Evolutionary conservation across 169 alveolate species (phyloP).

Genomic region (Eimeria maxima): DNA sequence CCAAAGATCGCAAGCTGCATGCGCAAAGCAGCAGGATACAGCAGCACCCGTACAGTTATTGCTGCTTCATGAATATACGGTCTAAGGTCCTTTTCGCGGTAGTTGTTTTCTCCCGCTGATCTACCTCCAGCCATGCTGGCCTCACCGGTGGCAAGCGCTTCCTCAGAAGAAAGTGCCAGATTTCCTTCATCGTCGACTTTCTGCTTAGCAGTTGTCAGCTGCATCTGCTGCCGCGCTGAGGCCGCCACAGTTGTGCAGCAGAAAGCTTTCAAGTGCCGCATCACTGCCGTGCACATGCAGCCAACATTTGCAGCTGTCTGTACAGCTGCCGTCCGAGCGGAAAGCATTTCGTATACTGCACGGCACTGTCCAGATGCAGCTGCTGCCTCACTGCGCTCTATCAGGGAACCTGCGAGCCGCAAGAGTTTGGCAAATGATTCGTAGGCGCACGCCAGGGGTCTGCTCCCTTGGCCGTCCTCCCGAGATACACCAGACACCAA

Average conservation of each 20-base stretch:
- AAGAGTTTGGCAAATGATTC: neutral
- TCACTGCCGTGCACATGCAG: neutral
- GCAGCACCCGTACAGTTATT: neutral
- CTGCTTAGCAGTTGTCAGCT: neutral
- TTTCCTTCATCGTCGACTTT: neutral
- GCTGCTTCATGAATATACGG: neutral
- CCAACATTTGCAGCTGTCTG: constrained; percentile 55
- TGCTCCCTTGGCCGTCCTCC: neutral
- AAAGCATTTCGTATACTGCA: neutral
- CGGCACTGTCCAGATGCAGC: constrained; percentile 7
- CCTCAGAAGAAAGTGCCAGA: constrained; percentile 17
- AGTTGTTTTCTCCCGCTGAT: neutral
- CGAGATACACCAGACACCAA: neutral
- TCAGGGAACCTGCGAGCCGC: neutral
- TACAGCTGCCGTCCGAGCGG: constrained; percentile 48
- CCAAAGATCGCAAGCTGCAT: constrained; percentile 67
- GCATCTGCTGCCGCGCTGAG: neutral
- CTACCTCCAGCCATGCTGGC: neutral
- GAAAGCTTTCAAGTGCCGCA: neutral
- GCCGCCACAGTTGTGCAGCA: neutral
- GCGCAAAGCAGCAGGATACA: neutral
- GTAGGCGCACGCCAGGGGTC: too few species aligned
- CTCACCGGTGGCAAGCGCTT: constrained; percentile 72
- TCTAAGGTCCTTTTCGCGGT: neutral
- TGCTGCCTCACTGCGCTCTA: constrained; percentile 4